Evolutionary conservation across 2,329 filamentous ascomycete species (phyloP).

Genomic region (Didymella glomerata): DNA sequence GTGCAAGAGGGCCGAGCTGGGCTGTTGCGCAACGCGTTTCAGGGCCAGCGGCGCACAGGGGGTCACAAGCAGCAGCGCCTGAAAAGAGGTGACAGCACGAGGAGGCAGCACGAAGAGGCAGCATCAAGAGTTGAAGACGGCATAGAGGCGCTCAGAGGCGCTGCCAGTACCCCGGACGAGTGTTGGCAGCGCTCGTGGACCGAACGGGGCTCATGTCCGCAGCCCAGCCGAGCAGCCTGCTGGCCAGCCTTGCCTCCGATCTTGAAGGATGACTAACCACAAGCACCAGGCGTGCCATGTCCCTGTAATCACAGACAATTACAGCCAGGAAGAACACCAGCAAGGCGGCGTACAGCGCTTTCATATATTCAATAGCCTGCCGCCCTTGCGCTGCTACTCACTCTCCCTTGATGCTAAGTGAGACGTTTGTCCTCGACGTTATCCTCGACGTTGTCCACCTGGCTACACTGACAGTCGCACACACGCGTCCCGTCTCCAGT

Average conservation of each 20-base stretch:
- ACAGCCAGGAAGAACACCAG: not conserved
- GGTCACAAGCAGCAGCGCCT: slow-evolving; percentile 20
- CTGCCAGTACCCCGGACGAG: slow-evolving; percentile 5
- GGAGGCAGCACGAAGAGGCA: not conserved
- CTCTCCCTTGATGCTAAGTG: slow-evolving; percentile 10
- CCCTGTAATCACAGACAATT: not conserved
- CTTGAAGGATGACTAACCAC: not conserved
- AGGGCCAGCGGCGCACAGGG: slow-evolving; percentile 32
- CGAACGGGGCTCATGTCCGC: not conserved
- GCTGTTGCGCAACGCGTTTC: slow-evolving; percentile 37
- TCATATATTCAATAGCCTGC: too few species aligned
- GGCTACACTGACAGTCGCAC: slow-evolving; percentile 22
- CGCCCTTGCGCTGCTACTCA: slow-evolving; percentile 4
- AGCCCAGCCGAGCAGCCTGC: too few species aligned
- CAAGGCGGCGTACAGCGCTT: not conserved
- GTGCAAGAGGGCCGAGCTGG: slow-evolving; percentile 19
- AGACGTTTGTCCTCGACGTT: not conserved
- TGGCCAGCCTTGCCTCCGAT: not conserved
- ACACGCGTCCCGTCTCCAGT: slow-evolving; percentile 16
- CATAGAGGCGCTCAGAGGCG: not conserved
- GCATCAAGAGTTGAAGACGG: too few species aligned
- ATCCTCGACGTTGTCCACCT: too few species aligned
- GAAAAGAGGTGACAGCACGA: slow-evolving; percentile 4
- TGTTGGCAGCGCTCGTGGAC: not conserved
- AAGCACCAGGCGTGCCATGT: not conserved